These are phyloP conservation scores for Ustilago cynodontis DNA, from an alignment of 1,284 basidiomycete genomes.

Conservation along the genomic window DNA sequence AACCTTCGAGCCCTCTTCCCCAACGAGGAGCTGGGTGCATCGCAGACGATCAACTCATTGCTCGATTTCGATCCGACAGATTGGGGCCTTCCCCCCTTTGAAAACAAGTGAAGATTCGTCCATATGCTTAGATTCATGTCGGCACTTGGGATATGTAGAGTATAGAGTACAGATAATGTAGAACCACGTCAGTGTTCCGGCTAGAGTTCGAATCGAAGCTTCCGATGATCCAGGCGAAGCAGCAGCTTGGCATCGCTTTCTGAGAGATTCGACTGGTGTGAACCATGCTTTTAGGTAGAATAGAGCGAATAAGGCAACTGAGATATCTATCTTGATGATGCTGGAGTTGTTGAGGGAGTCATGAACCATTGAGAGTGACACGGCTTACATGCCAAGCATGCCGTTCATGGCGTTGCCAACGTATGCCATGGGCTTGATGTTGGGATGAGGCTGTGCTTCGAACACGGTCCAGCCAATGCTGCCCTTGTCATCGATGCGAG, in stretches of 20 bases:
- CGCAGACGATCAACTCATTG: conserved; percentile 63
- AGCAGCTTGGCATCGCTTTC: background rate
- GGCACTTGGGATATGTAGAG: conserved; percentile 2
- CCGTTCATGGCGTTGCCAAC: conserved; percentile 60
- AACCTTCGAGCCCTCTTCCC: conserved; percentile 51
- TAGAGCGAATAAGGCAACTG: background rate
- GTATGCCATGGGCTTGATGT: conserved; percentile 93
- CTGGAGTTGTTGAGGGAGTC: background rate
- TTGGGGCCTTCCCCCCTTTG: conserved; percentile 66
- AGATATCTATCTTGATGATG: conserved; percentile 2
- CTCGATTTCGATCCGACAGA: conserved; percentile 63
- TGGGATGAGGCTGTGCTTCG: conserved; percentile 86
- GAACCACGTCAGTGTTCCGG: background rate
- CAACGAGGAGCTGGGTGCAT: conserved; percentile 55
- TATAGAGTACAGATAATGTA: conserved; percentile 21
- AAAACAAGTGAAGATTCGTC: conserved; percentile 1
- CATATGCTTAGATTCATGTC: background rate
- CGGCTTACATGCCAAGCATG: conserved; percentile 46
- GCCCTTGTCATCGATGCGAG: conserved; percentile 80
- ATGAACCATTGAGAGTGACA: background rate
- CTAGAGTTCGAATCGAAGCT: too few relatives aligned
- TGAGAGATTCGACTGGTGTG: background rate
- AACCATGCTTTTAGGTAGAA: conserved; percentile 6
- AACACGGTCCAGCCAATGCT: conserved; percentile 82
- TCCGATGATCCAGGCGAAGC: background rate